These are phyloP conservation scores for Trypanosoma avium DNA, from an alignment of 208 protist genomes.

Conservation along the genomic window DNA sequence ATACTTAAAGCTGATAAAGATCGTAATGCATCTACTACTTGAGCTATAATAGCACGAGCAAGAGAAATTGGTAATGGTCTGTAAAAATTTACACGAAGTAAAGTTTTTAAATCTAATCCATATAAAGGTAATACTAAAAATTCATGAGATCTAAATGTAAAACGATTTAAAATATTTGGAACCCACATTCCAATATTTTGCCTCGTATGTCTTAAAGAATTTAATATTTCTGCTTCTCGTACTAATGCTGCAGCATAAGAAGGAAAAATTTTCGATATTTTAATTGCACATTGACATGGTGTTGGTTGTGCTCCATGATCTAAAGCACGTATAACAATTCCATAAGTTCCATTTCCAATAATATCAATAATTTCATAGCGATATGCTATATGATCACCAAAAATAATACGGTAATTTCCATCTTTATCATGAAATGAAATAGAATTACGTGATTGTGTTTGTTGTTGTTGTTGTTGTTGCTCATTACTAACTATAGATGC, in stretches of 20 bases:
- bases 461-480: conserved; percentile 5
- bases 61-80: conserved; percentile 29
- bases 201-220: conserved; percentile 17
- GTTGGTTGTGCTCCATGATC: conserved; percentile 73
- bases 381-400: conserved; percentile 93
- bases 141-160: conserved; percentile 58
- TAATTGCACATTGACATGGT: conserved; percentile 30
- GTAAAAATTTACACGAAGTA: conserved; percentile 50
- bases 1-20: conserved; percentile 69
- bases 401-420: conserved; percentile 85
- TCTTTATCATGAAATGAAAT: conserved; percentile 67
- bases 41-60: conserved; percentile 51
- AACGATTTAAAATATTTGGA: conserved; percentile 30
- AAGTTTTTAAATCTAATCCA: conserved; percentile 59
- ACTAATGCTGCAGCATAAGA: conserved; percentile 3
- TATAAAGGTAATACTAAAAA: conserved; percentile 59
- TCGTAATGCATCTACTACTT: conserved; percentile 77
- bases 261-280: conserved; percentile 28
- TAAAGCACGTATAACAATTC: conserved; percentile 67
- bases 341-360: conserved; percentile 83
- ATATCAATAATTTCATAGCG: conserved; percentile 76
- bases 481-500: not conserved
- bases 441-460: not conserved
- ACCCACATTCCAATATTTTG: conserved; percentile 28
- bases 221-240: conserved; percentile 12